phyloP scores from a whole-genome alignment of 2,329 filamentous ascomycete genomes.

The Celoporthe dispersa region DNA sequence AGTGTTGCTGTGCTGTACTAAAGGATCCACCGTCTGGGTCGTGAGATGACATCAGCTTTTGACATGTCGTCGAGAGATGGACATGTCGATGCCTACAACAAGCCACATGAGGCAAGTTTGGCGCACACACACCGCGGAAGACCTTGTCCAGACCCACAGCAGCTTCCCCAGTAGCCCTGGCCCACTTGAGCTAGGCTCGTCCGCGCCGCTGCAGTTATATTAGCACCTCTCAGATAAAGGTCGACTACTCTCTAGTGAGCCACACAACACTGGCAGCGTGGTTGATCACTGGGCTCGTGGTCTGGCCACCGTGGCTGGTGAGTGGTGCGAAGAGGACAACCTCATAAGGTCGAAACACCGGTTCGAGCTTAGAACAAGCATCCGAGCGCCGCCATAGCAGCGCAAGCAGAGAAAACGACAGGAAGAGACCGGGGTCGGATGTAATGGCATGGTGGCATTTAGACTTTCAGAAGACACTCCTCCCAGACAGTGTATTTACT shows the following conservation, averaged over 20 bases:
- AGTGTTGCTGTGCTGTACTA: constrained; percentile 10
- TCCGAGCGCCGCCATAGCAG: too few relatives aligned
- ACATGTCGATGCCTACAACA: constrained; percentile 16
- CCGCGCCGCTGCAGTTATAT: neutral
- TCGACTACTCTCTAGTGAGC: neutral
- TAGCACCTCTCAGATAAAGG: neutral
- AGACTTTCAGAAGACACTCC: neutral
- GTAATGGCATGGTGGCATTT: neutral
- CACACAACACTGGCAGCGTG: neutral
- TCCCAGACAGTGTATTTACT: neutral
- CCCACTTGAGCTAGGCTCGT: neutral
- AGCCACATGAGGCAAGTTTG: constrained; percentile 6
- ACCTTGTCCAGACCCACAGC: neutral
- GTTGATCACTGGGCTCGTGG: neutral
- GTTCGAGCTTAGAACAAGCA: too few relatives aligned
- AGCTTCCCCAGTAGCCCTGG: neutral
- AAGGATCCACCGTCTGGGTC: constrained; percentile 6
- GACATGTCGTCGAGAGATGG: constrained; percentile 3
- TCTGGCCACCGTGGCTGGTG: neutral
- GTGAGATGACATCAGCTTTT: constrained; percentile 25
- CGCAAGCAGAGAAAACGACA: too few relatives aligned
- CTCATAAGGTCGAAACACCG: too few relatives aligned
- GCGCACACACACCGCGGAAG: constrained; percentile 12
- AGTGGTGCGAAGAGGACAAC: neutral
- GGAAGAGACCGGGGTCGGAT: neutral